These are phyloP conservation scores for Spatholobus suberectus DNA, from an alignment of 306 rosid genomes.

Conservation along the genomic window DNA sequence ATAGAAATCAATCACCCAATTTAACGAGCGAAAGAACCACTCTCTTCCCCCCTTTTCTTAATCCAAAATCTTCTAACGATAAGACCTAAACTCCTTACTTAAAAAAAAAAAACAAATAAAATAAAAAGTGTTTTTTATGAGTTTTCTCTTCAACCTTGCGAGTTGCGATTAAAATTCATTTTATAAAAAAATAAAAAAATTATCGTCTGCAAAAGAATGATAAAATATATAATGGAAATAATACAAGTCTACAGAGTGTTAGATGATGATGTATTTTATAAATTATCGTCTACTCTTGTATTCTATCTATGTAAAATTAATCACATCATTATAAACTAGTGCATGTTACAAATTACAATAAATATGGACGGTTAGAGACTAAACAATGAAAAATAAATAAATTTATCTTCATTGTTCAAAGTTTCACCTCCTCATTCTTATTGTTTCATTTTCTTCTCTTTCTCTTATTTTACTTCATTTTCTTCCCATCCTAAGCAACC, in stretches of 20 bases:
- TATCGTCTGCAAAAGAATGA: background rate
- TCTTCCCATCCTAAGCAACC: background rate
- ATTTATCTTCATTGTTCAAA: too few relatives aligned
- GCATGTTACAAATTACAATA: too few relatives aligned
- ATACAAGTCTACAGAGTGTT: background rate
- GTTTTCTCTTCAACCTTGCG: background rate
- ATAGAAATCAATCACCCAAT: background rate
- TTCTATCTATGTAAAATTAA: too few relatives aligned
- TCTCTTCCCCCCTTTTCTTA: background rate
- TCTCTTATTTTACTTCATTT: background rate
- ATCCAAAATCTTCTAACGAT: background rate
- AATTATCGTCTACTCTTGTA: too few relatives aligned
- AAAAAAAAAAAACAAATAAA: background rate
- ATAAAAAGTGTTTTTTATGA: background rate
- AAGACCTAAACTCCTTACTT: background rate
- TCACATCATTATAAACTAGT: too few relatives aligned
- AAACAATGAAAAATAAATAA: too few relatives aligned
- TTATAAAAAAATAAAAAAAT: background rate
- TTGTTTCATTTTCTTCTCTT: background rate
- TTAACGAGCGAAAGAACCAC: background rate
- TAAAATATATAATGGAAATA: background rate
- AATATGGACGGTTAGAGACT: too few relatives aligned
- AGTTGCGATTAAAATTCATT: background rate
- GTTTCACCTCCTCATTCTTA: too few relatives aligned
- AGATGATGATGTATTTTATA: background rate